A percentile compares a stretch with the other conserved stretches of the same genome.
Evolutionary conservation across 768 basidiomycete genomes (phyloP).

Genomic region (Auricularia heimuer): DNA sequence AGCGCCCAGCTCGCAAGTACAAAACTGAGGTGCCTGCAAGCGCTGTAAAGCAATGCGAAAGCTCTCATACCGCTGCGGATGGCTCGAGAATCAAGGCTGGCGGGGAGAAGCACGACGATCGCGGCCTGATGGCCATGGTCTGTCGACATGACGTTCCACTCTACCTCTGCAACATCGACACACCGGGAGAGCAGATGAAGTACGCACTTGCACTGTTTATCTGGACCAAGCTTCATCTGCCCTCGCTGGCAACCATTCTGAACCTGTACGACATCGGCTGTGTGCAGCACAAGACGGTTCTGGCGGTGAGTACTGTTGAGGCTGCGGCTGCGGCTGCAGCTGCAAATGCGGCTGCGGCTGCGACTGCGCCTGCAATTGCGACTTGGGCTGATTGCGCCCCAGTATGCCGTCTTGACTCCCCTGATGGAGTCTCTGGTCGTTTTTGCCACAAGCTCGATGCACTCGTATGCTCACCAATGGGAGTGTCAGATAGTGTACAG

Average conservation of each 20-base stretch:
- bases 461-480: constrained; percentile 4
- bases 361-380: too few relatives aligned
- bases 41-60: constrained; percentile 16
- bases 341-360: too few relatives aligned
- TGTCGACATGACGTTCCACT: constrained; percentile 28
- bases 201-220: not conserved
- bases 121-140: constrained; percentile 28
- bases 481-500: constrained; percentile 1
- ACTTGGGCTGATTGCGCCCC: too few relatives aligned
- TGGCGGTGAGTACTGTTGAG: too few relatives aligned
- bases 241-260: not conserved
- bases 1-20: constrained; percentile 5
- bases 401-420: not conserved
- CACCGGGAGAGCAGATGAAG: not conserved
- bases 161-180: constrained; percentile 1
- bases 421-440: not conserved
- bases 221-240: not conserved
- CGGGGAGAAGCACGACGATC: constrained; percentile 14
- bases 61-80: not conserved
- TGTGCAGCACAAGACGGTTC: not conserved
- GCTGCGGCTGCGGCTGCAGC: too few relatives aligned
- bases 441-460: not conserved
- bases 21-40: constrained; percentile 21
- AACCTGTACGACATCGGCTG: not conserved
- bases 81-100: not conserved